These are phyloP conservation scores for Hyaloscypha variabilis DNA, from an alignment of 495 filamentous ascomycete genomes.

Conservation along the genomic window DNA sequence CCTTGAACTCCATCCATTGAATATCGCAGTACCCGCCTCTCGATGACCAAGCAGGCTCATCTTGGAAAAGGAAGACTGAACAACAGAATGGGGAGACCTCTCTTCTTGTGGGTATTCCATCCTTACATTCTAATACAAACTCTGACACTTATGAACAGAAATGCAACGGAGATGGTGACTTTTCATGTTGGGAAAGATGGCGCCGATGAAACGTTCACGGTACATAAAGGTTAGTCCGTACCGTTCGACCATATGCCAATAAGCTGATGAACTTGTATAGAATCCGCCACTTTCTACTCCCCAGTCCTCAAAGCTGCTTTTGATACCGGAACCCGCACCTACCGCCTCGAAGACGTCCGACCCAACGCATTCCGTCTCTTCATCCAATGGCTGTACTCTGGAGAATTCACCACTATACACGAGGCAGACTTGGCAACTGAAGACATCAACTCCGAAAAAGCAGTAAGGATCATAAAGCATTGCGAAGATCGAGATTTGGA, in stretches of 20 bases:
- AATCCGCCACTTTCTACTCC: background rate
- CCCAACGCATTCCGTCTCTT: background rate
- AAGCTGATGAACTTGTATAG: too few relatives aligned
- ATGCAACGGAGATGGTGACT: background rate
- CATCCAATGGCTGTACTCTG: background rate
- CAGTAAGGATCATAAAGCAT: too few relatives aligned
- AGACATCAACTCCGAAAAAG: too few relatives aligned
- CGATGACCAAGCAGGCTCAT: too few relatives aligned
- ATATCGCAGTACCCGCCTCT: too few relatives aligned
- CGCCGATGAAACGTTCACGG: background rate
- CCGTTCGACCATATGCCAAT: too few relatives aligned
- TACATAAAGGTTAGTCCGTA: background rate
- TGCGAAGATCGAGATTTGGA: too few relatives aligned
- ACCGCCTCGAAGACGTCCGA: background rate
- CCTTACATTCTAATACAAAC: background rate
- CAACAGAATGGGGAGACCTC: too few relatives aligned
- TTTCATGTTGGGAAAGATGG: background rate
- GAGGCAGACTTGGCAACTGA: too few relatives aligned
- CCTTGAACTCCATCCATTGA: too few relatives aligned
- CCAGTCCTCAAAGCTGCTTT: background rate
- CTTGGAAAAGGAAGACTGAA: too few relatives aligned
- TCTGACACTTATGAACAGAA: background rate
- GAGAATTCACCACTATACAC: background rate
- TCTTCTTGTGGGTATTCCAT: too few relatives aligned
- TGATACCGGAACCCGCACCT: background rate